phyloP scores from a whole-genome alignment of 106 monocot genomes.

The Platanthera guangdongensis region DNA sequence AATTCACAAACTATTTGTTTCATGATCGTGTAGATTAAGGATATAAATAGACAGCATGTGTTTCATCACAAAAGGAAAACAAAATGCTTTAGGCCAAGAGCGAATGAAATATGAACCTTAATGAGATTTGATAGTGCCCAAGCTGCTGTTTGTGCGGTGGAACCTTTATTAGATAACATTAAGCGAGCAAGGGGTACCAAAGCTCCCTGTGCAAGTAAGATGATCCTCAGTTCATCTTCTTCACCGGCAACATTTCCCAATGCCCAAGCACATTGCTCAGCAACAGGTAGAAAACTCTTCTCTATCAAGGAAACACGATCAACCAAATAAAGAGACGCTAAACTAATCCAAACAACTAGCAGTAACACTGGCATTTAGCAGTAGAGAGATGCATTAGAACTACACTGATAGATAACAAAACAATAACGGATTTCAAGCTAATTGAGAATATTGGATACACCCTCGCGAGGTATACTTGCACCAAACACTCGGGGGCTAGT shows the following conservation, averaged over 20 bases:
- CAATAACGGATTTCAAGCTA: no score
- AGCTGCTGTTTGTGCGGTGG: slow-evolving; percentile 82
- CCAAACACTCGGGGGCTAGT: no score
- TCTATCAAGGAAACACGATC: slow-evolving; percentile 36
- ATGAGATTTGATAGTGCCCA: slow-evolving; percentile 98
- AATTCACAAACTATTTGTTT: no score
- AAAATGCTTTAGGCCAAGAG: neutral
- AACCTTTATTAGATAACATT: slow-evolving; percentile 70
- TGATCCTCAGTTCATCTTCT: slow-evolving; percentile 73
- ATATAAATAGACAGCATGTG: neutral
- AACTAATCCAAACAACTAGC: neutral
- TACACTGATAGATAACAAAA: neutral
- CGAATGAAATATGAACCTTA: slow-evolving; percentile 45
- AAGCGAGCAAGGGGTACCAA: slow-evolving; percentile 77
- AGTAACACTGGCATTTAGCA: neutral
- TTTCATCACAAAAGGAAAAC: neutral
- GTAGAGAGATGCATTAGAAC: neutral
- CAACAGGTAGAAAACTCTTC: slow-evolving; percentile 77
- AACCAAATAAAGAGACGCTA: neutral
- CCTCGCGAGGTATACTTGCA: no score
- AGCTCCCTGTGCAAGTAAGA: slow-evolving; percentile 79
- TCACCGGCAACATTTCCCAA: slow-evolving; percentile 97
- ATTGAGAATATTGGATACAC: no score
- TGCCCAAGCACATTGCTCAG: slow-evolving; percentile 99
- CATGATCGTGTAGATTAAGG: no score